These are phyloP conservation scores for Licmophora abbreviata DNA, from an alignment of 108 stramenopile genomes.

Conservation along the genomic window DNA sequence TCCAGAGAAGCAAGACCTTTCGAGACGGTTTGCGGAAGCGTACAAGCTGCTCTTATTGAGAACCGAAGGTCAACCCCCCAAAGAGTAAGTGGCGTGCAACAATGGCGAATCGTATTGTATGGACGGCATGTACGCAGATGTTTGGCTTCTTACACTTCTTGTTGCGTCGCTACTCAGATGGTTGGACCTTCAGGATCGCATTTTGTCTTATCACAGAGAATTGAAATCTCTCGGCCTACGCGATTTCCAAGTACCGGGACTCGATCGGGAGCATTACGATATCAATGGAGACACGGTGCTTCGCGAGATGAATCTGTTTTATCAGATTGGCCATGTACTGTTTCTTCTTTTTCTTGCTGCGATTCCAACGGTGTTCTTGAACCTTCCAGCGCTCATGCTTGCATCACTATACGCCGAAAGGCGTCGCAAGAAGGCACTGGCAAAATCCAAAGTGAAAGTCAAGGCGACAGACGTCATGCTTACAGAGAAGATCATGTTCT, in stretches of 20 bases:
- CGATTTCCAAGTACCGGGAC: slow-evolving; percentile 85
- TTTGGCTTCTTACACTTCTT: background rate
- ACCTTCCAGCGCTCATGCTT: slow-evolving; percentile 88
- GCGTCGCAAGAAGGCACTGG: slow-evolving; percentile 85
- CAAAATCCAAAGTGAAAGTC: slow-evolving; percentile 91
- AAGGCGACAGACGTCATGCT: slow-evolving; percentile 91
- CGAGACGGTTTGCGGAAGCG: slow-evolving; percentile 89
- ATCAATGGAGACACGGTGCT: slow-evolving; percentile 56
- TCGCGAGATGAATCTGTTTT: slow-evolving; percentile 55
- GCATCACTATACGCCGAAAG: slow-evolving; percentile 76
- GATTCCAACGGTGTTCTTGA: slow-evolving; percentile 82
- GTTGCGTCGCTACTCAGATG: slow-evolving; percentile 17
- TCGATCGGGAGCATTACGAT: slow-evolving; percentile 31
- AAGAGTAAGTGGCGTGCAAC: slow-evolving; percentile 48
- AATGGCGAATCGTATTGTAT: background rate
- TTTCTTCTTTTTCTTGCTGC: slow-evolving; percentile 72
- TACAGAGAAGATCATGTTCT: slow-evolving; percentile 89
- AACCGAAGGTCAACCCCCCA: slow-evolving; percentile 58
- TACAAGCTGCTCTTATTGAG: slow-evolving; percentile 73
- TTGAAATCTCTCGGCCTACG: slow-evolving; percentile 80
- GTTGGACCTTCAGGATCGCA: slow-evolving; percentile 63
- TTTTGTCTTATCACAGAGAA: slow-evolving; percentile 76
- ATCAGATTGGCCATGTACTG: slow-evolving; percentile 81
- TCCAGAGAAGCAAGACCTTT: slow-evolving; percentile 85
- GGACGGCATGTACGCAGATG: too few species aligned